phyloP scores from a whole-genome alignment of 768 basidiomycete genomes.

The Crucibulum laeve region DNA sequence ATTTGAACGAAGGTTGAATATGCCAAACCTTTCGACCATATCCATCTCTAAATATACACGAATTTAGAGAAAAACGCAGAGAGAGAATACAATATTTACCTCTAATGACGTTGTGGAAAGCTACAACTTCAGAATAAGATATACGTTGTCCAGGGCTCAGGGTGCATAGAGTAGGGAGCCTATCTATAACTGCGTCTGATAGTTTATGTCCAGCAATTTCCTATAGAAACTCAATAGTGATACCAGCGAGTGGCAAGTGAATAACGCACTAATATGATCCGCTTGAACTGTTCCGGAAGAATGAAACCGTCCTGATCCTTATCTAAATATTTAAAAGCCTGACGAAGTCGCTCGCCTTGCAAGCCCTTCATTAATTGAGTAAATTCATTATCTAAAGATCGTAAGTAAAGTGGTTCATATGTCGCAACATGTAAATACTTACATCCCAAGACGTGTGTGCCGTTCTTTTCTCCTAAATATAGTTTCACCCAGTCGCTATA shows the following conservation, averaged over 20 bases:
- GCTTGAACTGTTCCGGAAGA: slow-evolving; percentile 88
- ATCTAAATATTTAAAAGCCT: slow-evolving; percentile 93
- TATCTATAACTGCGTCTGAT: slow-evolving; percentile 88
- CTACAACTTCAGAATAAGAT: slow-evolving; percentile 93
- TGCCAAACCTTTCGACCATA: slow-evolving; percentile 78
- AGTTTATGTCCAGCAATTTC: slow-evolving; percentile 98
- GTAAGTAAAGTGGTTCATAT: slow-evolving; percentile 3
- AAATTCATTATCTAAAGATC: slow-evolving; percentile 80
- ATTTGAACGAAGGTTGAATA: slow-evolving; percentile 3
- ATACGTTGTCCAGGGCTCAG: slow-evolving; percentile 86
- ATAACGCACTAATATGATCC: slow-evolving; percentile 79
- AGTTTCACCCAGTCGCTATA: slow-evolving; percentile 91
- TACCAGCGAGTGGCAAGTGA: slow-evolving; percentile 1
- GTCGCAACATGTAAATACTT: slow-evolving; percentile 24
- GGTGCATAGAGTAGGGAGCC: slow-evolving; percentile 88
- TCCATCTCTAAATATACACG: slow-evolving; percentile 74
- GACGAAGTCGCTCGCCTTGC: slow-evolving; percentile 95
- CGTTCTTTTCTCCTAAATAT: slow-evolving; percentile 91
- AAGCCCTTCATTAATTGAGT: slow-evolving; percentile 98
- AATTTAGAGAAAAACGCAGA: slow-evolving; percentile 1
- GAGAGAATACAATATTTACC: slow-evolving; percentile 39
- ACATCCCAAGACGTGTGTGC: slow-evolving; percentile 90
- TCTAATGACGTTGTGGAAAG: slow-evolving; percentile 95
- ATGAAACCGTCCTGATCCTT: slow-evolving; percentile 92
- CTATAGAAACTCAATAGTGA: slow-evolving; percentile 30